phyloP scores from a whole-genome alignment of 106 monocot species.

The Platanthera zijinensis region DNA sequence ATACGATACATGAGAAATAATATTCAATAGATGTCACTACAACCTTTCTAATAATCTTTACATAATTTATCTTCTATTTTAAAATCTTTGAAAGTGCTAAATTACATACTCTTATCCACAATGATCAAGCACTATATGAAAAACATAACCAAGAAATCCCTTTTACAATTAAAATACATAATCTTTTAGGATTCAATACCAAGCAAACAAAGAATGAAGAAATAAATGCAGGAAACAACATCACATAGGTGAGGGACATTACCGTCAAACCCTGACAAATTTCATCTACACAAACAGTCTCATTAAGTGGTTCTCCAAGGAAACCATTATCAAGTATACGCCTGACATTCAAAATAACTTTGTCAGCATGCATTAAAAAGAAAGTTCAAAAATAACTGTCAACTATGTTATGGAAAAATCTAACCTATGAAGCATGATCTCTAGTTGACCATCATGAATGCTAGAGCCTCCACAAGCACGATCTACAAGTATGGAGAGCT shows the following conservation, averaged over 20 bases:
- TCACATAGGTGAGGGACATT: conserved; percentile 9
- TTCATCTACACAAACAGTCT: conserved; percentile 35
- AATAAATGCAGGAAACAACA: neutral
- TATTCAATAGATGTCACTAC: too few species aligned
- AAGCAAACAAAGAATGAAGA: neutral
- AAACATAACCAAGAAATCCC: too few species aligned
- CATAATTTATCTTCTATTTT: too few species aligned
- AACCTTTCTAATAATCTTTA: too few species aligned
- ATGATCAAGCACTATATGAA: too few species aligned
- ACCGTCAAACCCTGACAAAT: conserved; percentile 42
- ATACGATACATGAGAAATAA: too few species aligned
- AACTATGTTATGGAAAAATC: neutral
- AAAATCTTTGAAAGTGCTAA: too few species aligned
- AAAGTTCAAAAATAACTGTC: neutral
- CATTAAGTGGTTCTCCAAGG: conserved; percentile 66
- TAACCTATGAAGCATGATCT: conserved; percentile 70
- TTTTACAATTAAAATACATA: too few species aligned
- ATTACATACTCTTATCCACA: too few species aligned
- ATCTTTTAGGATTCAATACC: neutral
- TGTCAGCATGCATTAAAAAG: neutral
- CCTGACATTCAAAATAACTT: conserved; percentile 17
- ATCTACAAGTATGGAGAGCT: conserved; percentile 62
- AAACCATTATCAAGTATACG: conserved; percentile 43
- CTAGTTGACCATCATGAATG: conserved; percentile 57
- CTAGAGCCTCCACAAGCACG: conserved; percentile 62